Evolutionary conservation across 2,329 filamentous ascomycete genomes (phyloP).

Genomic region (Knoxdaviesia capensis): DNA sequence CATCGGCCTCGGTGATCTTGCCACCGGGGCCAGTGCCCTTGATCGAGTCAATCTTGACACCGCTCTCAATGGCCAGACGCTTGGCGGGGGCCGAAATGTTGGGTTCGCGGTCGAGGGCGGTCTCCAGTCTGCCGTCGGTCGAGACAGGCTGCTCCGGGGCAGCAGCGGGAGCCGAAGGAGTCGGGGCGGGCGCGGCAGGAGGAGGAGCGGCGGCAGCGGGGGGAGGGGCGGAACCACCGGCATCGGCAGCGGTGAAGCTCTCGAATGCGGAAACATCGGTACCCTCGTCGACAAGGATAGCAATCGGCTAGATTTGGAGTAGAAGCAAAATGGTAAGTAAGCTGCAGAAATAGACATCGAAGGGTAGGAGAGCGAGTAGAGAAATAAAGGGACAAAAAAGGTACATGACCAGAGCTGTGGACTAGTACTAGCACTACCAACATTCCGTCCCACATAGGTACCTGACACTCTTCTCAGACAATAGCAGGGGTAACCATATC

Average conservation of each 20-base stretch:
- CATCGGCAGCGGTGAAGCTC: slow-evolving; percentile 72
- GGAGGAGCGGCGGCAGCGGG: slow-evolving; percentile 40
- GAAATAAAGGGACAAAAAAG: slow-evolving; percentile 3
- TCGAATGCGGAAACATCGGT: slow-evolving; percentile 76
- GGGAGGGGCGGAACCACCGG: slow-evolving; percentile 57
- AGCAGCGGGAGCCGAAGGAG: slow-evolving; percentile 15
- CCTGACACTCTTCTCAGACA: no score
- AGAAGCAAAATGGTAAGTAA: slow-evolving; percentile 3
- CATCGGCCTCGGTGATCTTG: slow-evolving; percentile 76
- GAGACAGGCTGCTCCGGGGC: slow-evolving; percentile 46
- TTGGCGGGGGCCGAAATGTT: slow-evolving; percentile 54
- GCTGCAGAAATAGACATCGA: neutral
- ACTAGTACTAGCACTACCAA: no score
- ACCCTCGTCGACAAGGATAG: slow-evolving; percentile 82
- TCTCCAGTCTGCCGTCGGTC: slow-evolving; percentile 59
- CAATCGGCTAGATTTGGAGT: slow-evolving; percentile 54
- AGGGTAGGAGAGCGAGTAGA: slow-evolving; percentile 1
- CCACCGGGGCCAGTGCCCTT: slow-evolving; percentile 79
- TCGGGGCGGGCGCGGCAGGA: slow-evolving; percentile 33
- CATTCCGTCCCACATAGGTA: no score
- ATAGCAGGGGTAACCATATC: no score
- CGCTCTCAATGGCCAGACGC: slow-evolving; percentile 68
- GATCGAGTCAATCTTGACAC: slow-evolving; percentile 53
- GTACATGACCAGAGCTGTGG: slow-evolving; percentile 2
- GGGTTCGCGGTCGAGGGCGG: slow-evolving; percentile 65